Conservation (phyloP, 208 protist genomes). For the Acanthamoeba healyi region DNA sequence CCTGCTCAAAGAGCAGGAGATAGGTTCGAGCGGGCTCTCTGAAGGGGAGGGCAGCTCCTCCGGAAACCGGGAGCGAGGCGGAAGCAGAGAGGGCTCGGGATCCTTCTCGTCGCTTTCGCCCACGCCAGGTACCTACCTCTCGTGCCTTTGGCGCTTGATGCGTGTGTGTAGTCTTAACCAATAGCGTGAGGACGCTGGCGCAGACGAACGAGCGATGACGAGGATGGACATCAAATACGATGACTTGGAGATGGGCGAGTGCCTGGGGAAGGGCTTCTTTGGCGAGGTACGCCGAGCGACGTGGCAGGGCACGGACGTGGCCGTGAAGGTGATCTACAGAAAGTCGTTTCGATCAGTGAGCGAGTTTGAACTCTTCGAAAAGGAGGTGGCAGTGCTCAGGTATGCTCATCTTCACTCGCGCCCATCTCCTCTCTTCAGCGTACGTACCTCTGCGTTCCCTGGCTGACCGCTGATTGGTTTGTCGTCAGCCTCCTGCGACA, state of each 20-base stretch:
- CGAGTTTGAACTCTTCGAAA: slow-evolving; percentile 26
- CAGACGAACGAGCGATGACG: not conserved
- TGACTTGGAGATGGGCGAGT: slow-evolving; percentile 29
- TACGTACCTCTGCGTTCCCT: not conserved
- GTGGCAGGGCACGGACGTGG: slow-evolving; percentile 28
- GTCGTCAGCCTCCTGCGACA: not conserved
- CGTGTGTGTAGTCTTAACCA: not conserved
- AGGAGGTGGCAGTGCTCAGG: slow-evolving; percentile 32
- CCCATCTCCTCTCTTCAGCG: not conserved
- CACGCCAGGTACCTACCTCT: not conserved
- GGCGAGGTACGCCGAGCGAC: not conserved
- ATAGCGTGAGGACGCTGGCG: not conserved
- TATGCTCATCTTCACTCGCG: not conserved
- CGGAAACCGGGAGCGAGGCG: not conserved
- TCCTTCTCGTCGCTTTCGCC: not conserved
- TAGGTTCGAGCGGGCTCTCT: not conserved
- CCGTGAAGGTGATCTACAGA: slow-evolving; percentile 15
- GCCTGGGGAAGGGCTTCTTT: slow-evolving; percentile 34
- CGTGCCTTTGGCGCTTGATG: too few species aligned
- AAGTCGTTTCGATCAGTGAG: not conserved
- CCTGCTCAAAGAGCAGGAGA: not conserved
- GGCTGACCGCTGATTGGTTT: not conserved
- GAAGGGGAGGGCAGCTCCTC: not conserved
- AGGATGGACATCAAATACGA: not conserved
- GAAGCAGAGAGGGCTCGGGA: not conserved